Conservation (phyloP, 805 yeast species). For the Ogataea paraovalis region DNA sequence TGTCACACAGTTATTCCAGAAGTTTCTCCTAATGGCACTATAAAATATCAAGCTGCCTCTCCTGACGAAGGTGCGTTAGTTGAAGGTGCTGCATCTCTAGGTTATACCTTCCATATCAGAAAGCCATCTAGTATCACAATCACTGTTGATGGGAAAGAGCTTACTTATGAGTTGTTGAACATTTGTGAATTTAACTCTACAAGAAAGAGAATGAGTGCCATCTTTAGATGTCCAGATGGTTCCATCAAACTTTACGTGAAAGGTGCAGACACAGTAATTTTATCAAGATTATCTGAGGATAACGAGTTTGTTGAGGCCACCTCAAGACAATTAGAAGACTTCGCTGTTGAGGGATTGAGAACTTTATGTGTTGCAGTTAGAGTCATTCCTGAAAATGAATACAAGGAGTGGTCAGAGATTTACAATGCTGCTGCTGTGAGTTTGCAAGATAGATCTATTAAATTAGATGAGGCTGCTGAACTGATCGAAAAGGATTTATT, state of each 20-base stretch:
- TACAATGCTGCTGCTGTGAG: conserved; percentile 83
- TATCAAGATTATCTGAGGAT: conserved; percentile 69
- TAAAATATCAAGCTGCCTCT: conserved; percentile 97
- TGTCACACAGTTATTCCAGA: conserved; percentile 99
- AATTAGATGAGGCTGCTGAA: conserved; percentile 86
- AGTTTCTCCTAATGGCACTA: conserved; percentile 51
- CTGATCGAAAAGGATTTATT: conserved; percentile 75
- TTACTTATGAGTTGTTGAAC: conserved; percentile 74
- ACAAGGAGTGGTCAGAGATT: conserved; percentile 57
- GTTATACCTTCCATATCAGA: conserved; percentile 80
- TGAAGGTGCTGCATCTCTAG: conserved; percentile 89
- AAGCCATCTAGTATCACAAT: conserved; percentile 79
- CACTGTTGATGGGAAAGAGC: conserved; percentile 46
- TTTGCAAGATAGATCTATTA: conserved; percentile 65
- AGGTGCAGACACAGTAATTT: conserved; percentile 96
- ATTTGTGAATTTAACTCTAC: conserved; percentile 97
- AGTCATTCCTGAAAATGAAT: conserved; percentile 75
- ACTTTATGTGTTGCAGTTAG: conserved; percentile 90
- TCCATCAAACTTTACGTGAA: conserved; percentile 82
- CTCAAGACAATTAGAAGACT: conserved; percentile 84
- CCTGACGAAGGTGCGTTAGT: conserved; percentile 99
- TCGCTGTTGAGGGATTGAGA: conserved; percentile 93
- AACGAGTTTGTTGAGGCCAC: conserved; percentile 85
- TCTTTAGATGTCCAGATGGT: conserved; percentile 93
- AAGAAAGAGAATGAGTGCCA: conserved; percentile 95